Percentiles rank a stretch among this genome's conserved stretches.
Conservation (phyloP, 1,139 yeast species). For the Kurtzmaniella quercitrusa region DNA sequence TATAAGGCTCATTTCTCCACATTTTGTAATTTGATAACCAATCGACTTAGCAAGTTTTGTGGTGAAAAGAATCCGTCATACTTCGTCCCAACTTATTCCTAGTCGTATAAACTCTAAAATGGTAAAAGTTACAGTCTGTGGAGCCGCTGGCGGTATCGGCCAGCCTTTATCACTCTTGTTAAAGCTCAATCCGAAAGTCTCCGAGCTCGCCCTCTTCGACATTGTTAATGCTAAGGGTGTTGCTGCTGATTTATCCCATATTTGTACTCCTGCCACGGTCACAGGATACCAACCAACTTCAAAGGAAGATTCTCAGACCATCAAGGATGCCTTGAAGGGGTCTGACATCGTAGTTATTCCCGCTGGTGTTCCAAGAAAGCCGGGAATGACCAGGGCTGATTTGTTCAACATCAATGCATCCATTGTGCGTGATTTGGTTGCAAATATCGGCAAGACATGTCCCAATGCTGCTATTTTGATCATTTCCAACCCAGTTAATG, state of each 20-base stretch:
- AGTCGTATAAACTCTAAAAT: constrained; percentile 11
- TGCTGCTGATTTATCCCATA: constrained; percentile 92
- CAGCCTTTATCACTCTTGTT: constrained; percentile 91
- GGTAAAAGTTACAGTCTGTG: constrained; percentile 81
- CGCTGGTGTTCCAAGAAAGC: constrained; percentile 99
- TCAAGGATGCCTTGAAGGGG: constrained; percentile 69
- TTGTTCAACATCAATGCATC: constrained; percentile 96
- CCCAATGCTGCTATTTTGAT: constrained; percentile 87
- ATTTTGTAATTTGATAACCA: no score
- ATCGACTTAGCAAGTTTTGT: no score
- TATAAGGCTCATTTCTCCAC: background rate
- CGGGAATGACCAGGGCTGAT: constrained; percentile 99
- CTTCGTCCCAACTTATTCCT: no score
- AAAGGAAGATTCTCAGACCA: constrained; percentile 68
- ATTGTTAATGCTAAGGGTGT: constrained; percentile 95
- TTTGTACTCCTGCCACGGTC: constrained; percentile 84
- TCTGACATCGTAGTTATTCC: constrained; percentile 92
- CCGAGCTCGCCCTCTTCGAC: constrained; percentile 84
- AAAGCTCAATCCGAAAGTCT: constrained; percentile 82
- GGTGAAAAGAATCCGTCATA: no score
- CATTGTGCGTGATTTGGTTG: constrained; percentile 87
- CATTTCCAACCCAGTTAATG: constrained; percentile 97
- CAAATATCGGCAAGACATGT: constrained; percentile 78
- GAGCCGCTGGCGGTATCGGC: constrained; percentile 99
- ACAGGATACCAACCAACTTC: constrained; percentile 72